Percentiles rank a stretch among this genome's conserved stretches.
These are phyloP conservation scores for Sonneratia alba DNA, from an alignment of 345 rosid species.

Conservation along the genomic window DNA sequence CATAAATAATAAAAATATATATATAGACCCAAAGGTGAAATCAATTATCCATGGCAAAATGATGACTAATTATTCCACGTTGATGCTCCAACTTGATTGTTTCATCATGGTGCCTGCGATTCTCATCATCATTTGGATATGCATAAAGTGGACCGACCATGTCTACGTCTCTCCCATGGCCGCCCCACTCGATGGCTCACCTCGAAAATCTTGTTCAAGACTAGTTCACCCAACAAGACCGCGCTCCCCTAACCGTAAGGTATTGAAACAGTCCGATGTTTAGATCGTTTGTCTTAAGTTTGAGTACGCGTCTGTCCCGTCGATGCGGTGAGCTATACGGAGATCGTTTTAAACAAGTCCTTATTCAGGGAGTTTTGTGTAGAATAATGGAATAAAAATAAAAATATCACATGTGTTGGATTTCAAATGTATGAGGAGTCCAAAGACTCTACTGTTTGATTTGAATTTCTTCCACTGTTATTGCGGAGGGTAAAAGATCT, in stretches of 20 bases:
- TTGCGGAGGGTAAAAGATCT: not conserved
- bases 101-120: conserved; percentile 33
- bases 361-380: no score
- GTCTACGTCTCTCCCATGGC: not conserved
- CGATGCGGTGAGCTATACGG: no score
- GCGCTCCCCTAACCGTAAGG: no score
- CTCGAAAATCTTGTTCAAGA: not conserved
- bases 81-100: conserved; percentile 38
- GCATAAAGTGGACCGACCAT: conserved; percentile 7
- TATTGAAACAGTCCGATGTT: no score
- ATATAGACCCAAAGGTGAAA: conserved; percentile 24
- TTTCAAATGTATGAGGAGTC: no score
- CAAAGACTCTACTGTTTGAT: not conserved
- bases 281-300: no score
- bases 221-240: conserved; percentile 1
- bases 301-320: no score
- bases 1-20: not conserved
- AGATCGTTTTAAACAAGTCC: no score
- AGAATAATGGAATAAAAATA: no score
- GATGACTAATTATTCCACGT: conserved; percentile 49
- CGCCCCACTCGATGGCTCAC: not conserved
- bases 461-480: not conserved
- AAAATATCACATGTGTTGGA: no score
- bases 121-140: conserved; percentile 36
- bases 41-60: conserved; percentile 16